A percentile compares a stretch with the other conserved stretches of the same genome.
These are phyloP conservation scores for Pyrenophora seminiperda DNA, from an alignment of 2,329 filamentous ascomycete species.

Conservation along the genomic window DNA sequence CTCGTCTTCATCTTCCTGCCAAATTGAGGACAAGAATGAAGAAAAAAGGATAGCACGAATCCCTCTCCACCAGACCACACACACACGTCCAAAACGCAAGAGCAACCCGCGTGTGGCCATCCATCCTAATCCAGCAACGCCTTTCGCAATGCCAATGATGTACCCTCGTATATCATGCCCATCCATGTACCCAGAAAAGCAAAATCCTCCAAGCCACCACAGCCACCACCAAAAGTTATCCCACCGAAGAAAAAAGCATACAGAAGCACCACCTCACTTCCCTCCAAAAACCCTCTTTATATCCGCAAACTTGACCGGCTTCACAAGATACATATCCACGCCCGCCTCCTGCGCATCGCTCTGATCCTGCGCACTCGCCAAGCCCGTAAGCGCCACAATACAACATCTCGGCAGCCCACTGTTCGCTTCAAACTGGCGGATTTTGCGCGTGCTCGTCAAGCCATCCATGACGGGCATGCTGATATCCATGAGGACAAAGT, in stretches of 20 bases:
- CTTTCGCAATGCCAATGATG: neutral
- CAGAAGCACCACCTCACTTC: neutral
- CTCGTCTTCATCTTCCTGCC: too few relatives aligned
- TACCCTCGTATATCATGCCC: neutral
- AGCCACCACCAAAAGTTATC: conserved; percentile 2
- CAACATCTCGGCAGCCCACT: conserved; percentile 23
- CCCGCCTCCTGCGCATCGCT: conserved; percentile 42
- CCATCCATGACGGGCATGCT: conserved; percentile 48
- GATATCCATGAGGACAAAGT: conserved; percentile 45
- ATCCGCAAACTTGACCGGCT: conserved; percentile 47
- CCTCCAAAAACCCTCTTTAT: conserved; percentile 35
- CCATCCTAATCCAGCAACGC: too few relatives aligned
- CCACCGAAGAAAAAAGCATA: neutral
- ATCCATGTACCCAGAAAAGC: neutral
- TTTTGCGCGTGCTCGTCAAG: conserved; percentile 43
- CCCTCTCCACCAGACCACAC: too few relatives aligned
- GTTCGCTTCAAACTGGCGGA: conserved; percentile 37
- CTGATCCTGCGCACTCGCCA: conserved; percentile 45
- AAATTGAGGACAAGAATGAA: too few relatives aligned
- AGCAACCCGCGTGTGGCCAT: neutral
- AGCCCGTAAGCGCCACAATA: conserved; percentile 47
- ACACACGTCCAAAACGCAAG: neutral
- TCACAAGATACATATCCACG: conserved; percentile 47
- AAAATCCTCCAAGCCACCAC: neutral
- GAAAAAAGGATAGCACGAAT: too few relatives aligned